These are phyloP conservation scores for Volvox reticuliferus DNA, from an alignment of 139 green algal species.

Conservation along the genomic window DNA sequence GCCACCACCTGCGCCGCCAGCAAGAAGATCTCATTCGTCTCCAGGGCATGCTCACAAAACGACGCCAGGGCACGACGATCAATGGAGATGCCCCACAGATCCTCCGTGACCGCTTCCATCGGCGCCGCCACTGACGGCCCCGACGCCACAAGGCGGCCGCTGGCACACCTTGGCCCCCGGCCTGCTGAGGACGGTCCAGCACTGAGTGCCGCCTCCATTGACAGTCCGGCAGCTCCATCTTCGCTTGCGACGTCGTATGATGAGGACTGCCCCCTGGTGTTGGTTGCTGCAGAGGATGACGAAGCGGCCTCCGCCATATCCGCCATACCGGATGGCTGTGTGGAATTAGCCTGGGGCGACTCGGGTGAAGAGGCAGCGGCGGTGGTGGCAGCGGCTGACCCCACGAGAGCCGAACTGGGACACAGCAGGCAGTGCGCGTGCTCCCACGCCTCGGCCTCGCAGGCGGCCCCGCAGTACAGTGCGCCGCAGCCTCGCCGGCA, in stretches of 20 bases:
- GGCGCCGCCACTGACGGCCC: background rate
- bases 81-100: conserved; percentile 30
- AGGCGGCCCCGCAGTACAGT: conserved; percentile 67
- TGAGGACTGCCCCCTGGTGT: too few species aligned
- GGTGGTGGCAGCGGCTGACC: background rate
- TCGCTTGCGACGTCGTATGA: too few species aligned
- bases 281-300: too few species aligned
- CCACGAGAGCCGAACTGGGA: conserved; percentile 8
- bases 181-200: background rate
- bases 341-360: too few species aligned
- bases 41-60: conserved; percentile 75
- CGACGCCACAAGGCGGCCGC: background rate
- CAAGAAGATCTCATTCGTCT: conserved; percentile 85
- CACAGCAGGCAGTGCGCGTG: conserved; percentile 75
- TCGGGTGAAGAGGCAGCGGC: background rate
- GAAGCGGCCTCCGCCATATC: too few species aligned
- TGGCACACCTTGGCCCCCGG: too few species aligned
- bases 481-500: conserved; percentile 67
- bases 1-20: conserved; percentile 67
- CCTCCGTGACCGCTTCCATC: background rate
- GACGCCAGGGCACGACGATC: conserved; percentile 51
- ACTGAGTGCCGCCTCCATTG: background rate
- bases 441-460: conserved; percentile 68
- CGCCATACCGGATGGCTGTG: too few species aligned
- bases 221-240: background rate